Evolutionary conservation across 2,329 filamentous ascomycete species (phyloP).

Genomic region (Colletotrichum abscissum): DNA sequence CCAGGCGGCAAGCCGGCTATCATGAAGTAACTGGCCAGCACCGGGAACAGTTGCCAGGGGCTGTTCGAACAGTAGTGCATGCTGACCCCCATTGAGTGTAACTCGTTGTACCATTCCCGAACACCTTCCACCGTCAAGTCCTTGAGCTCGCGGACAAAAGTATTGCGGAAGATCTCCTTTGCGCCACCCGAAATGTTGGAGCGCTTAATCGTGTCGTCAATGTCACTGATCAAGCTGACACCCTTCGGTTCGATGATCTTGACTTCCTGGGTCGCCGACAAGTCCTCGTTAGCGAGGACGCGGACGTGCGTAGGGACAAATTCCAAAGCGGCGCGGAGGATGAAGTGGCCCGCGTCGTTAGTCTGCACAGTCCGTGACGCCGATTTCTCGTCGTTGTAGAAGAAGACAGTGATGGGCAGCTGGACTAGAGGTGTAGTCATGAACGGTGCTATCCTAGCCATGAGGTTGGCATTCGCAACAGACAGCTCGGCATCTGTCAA

Average conservation of each 20-base stretch:
- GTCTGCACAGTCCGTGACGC: slow-evolving; percentile 88
- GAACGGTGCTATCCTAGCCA: slow-evolving; percentile 89
- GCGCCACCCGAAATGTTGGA: slow-evolving; percentile 90
- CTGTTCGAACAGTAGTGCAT: slow-evolving; percentile 99
- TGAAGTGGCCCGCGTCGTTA: slow-evolving; percentile 90
- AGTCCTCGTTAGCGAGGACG: slow-evolving; percentile 84
- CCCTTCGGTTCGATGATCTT: slow-evolving; percentile 81
- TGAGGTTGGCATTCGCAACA: slow-evolving; percentile 85
- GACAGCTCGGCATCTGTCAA: slow-evolving; percentile 82
- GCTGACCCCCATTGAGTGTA: slow-evolving; percentile 84
- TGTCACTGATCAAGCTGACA: slow-evolving; percentile 94
- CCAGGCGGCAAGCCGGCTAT: slow-evolving; percentile 84
- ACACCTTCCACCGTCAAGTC: slow-evolving; percentile 90
- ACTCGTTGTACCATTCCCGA: slow-evolving; percentile 84
- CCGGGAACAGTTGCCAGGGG: slow-evolving; percentile 95
- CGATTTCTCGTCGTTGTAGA: slow-evolving; percentile 88
- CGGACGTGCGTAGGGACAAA: slow-evolving; percentile 92
- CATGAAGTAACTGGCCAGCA: slow-evolving; percentile 87
- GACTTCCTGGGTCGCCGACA: slow-evolving; percentile 85
- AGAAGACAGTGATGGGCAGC: slow-evolving; percentile 89
- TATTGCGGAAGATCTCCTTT: slow-evolving; percentile 95
- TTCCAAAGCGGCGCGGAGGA: slow-evolving; percentile 80
- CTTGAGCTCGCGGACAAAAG: slow-evolving; percentile 86
- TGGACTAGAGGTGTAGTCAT: slow-evolving; percentile 84
- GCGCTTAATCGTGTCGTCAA: slow-evolving; percentile 97